Evolutionary conservation across 2,329 filamentous ascomycete genomes (phyloP), one percentile per base, ranked within the genome.

Genomic region (Paecilomyces sp.): DNA sequence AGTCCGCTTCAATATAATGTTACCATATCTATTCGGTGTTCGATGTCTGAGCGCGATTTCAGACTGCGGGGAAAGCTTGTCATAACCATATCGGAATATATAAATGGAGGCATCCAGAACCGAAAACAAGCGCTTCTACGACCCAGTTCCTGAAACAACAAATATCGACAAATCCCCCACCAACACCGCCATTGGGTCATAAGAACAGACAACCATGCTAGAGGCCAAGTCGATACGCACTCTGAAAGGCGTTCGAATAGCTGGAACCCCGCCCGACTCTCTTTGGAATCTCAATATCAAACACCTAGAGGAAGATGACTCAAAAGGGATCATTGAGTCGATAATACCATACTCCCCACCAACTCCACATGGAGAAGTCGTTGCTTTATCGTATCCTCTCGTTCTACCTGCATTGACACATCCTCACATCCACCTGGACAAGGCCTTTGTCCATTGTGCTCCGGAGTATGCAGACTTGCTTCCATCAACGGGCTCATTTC

Each of bases 381-480:
- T 18, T 13, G 9, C 33, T 34, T 34, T 59, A 58, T 41, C 55
- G n/a, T 53, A 62, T 30, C 67, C 70, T 4, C 67, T 74, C 30
- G 68, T 74, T 4, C 70, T 85, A 56, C 84, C 85, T 3, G 79
- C 81, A 8, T 79, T 91, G 2, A 89, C 87, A 64, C 88, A 91
- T 67, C 87, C 88, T 7, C 88, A 91, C 64, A 83, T 91, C 56
- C 88, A 91, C 67, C 78, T 91, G 30, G 88, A 91, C 62, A 79
- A 78, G 65, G 71, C 74, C 30, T 77, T 74, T 62, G 65, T 79
- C 12, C 70, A 77, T 61, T 74, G 68, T 60, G 59, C 64, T n/a
- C 62, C 67, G 8, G 59, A 70, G 60, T 89, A 86, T 71, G 75
- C 79, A 1, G 81, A 88, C 64, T 77, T 89, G 13, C 79, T 83